These are phyloP conservation scores for Trichoderma arundinaceum DNA, from an alignment of 2,329 filamentous ascomycete species.

Conservation along the genomic window DNA sequence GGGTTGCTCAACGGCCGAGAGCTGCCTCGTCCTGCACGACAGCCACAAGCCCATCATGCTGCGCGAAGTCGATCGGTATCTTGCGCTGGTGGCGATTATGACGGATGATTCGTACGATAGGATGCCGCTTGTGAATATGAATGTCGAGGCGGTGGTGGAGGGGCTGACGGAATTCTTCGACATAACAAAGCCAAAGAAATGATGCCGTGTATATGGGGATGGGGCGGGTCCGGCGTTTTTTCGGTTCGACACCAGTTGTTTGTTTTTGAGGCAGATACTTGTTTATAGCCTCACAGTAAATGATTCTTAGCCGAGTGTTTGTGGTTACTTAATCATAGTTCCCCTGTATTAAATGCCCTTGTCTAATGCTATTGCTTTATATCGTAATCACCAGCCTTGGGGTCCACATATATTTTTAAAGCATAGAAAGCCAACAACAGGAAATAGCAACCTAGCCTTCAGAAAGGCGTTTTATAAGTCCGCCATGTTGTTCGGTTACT, in stretches of 20 bases:
- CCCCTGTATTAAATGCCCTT: neutral
- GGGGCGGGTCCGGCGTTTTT: neutral
- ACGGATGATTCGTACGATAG: constrained; percentile 83
- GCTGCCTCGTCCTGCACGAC: constrained; percentile 70
- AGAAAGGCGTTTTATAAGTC: constrained; percentile 50
- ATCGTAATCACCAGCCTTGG: too few species aligned
- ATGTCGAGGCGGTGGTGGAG: constrained; percentile 80
- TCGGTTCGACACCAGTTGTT: neutral
- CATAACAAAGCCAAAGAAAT: constrained; percentile 65
- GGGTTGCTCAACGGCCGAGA: constrained; percentile 69
- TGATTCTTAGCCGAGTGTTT: neutral
- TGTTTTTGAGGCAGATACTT: neutral
- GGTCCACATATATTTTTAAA: neutral
- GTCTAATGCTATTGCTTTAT: neutral
- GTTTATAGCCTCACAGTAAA: constrained; percentile 15
- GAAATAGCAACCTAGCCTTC: neutral
- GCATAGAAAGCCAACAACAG: neutral
- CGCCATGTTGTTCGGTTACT: constrained; percentile 54
- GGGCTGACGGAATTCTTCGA: constrained; percentile 81
- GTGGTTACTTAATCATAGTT: neutral
- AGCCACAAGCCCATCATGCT: constrained; percentile 69
- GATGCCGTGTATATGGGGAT: constrained; percentile 24
- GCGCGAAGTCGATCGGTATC: constrained; percentile 73
- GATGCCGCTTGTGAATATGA: constrained; percentile 85
- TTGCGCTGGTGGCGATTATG: constrained; percentile 85